phyloP scores from a whole-genome alignment of 176 grass and related monocot genomes.

The Avena insularis region DNA sequence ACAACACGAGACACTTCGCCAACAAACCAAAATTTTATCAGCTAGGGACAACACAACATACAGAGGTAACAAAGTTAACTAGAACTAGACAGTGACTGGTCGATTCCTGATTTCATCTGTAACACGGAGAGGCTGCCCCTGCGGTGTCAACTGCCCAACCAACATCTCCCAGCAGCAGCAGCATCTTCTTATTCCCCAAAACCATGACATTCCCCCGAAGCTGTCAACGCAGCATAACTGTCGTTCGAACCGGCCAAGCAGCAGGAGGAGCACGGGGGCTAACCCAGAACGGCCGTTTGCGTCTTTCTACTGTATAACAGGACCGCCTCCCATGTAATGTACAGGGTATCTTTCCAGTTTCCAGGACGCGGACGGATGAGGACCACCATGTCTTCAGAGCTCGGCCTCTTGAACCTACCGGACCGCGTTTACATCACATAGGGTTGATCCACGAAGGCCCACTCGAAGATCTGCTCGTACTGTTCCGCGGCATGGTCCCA shows the following conservation, averaged over 20 bases:
- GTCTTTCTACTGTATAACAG: neutral
- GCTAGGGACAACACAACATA: conserved; percentile 34
- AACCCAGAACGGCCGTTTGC: neutral
- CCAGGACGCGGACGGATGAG: neutral
- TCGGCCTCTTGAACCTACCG: neutral
- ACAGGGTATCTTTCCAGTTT: conserved; percentile 31
- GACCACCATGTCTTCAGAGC: conserved; percentile 7
- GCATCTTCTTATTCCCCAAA: conserved; percentile 40
- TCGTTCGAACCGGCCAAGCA: conserved; percentile 8
- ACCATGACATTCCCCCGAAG: conserved; percentile 8
- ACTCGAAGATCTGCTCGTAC: conserved; percentile 91
- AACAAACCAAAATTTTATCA: conserved; percentile 5
- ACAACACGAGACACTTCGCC: neutral
- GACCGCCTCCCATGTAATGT: conserved; percentile 42
- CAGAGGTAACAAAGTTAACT: conserved; percentile 22
- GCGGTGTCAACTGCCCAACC: neutral
- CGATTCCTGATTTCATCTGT: conserved; percentile 24
- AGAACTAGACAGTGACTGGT: conserved; percentile 28
- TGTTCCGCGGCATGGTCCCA: conserved; percentile 81
- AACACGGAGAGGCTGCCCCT: conserved; percentile 23
- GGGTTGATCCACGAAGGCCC: conserved; percentile 81
- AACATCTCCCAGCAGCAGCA: neutral
- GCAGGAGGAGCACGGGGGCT: conserved; percentile 1
- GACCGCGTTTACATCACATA: conserved; percentile 57
- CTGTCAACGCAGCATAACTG: neutral